These are phyloP conservation scores for Daedalea quercina DNA, from an alignment of 768 basidiomycete species.

Conservation along the genomic window DNA sequence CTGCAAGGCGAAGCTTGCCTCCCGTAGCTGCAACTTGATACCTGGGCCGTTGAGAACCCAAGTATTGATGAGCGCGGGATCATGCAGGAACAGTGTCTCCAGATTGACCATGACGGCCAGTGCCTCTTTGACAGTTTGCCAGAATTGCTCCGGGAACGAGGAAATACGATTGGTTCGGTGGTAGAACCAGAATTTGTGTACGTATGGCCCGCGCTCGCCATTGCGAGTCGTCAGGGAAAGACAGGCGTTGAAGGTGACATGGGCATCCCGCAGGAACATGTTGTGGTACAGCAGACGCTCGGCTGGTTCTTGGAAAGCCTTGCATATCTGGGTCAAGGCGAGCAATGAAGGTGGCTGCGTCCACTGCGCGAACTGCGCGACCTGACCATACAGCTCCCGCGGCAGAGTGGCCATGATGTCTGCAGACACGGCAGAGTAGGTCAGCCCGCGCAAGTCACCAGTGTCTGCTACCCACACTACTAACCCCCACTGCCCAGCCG, in stretches of 20 bases:
- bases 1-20: slow-evolving; percentile 39
- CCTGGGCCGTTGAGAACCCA: slow-evolving; percentile 40
- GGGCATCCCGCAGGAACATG: slow-evolving; percentile 32
- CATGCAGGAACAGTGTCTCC: slow-evolving; percentile 35
- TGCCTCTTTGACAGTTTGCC: slow-evolving; percentile 36
- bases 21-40: slow-evolving; percentile 39
- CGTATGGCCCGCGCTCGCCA: slow-evolving; percentile 31
- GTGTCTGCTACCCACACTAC: too few relatives aligned
- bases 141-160: slow-evolving; percentile 29
- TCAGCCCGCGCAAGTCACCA: too few relatives aligned
- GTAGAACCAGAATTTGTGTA: slow-evolving; percentile 36
- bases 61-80: slow-evolving; percentile 30
- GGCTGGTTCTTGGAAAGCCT: slow-evolving; percentile 40
- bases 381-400: slow-evolving; percentile 35
- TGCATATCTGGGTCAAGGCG: slow-evolving; percentile 38
- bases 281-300: slow-evolving; percentile 40
- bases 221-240: slow-evolving; percentile 28
- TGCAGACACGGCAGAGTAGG: too few relatives aligned
- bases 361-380: slow-evolving; percentile 29
- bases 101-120: slow-evolving; percentile 39
- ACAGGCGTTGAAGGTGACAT: slow-evolving; percentile 30
- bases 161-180: slow-evolving; percentile 17
- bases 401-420: slow-evolving; percentile 24
- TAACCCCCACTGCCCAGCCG: too few relatives aligned
- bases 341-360: too few relatives aligned